These are phyloP conservation scores for Salvia splendens DNA, from an alignment of 257 asterid species.

Conservation along the genomic window DNA sequence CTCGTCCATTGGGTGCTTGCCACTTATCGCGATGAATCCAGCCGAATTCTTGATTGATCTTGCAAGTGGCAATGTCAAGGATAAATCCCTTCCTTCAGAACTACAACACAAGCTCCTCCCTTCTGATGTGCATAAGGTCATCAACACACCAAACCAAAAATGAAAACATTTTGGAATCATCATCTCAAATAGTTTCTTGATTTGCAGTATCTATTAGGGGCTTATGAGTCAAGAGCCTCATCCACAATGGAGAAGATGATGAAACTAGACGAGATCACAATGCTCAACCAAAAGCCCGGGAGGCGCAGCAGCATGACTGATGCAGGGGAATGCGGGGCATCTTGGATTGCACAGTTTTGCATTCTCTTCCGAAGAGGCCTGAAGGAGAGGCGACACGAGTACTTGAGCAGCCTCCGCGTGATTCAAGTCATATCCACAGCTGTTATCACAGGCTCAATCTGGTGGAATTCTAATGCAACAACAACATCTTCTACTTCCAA, in stretches of 20 bases:
- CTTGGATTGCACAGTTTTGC: slow-evolving; percentile 45
- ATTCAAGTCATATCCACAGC: slow-evolving; percentile 44
- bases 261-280: neutral
- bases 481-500: neutral
- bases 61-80: slow-evolving; percentile 42
- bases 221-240: slow-evolving; percentile 40
- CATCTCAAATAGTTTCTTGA: too few species aligned
- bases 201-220: slow-evolving; percentile 42
- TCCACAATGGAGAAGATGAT: slow-evolving; percentile 33
- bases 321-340: slow-evolving; percentile 39
- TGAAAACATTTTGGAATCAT: neutral
- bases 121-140: slow-evolving; percentile 44
- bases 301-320: neutral
- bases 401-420: slow-evolving; percentile 44
- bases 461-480: slow-evolving; percentile 41
- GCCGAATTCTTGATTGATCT: slow-evolving; percentile 49
- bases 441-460: slow-evolving; percentile 39
- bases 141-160: too few species aligned
- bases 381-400: slow-evolving; percentile 49
- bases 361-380: slow-evolving; percentile 45
- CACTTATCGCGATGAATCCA: slow-evolving; percentile 41
- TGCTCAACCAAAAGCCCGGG: neutral
- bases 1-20: slow-evolving; percentile 44
- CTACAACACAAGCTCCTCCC: slow-evolving; percentile 30
- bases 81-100: slow-evolving; percentile 42